Evolutionary conservation across 495 filamentous ascomycete species (phyloP), one percentile per base, ranked within the genome.

Genomic region (Darksidea phi): DNA sequence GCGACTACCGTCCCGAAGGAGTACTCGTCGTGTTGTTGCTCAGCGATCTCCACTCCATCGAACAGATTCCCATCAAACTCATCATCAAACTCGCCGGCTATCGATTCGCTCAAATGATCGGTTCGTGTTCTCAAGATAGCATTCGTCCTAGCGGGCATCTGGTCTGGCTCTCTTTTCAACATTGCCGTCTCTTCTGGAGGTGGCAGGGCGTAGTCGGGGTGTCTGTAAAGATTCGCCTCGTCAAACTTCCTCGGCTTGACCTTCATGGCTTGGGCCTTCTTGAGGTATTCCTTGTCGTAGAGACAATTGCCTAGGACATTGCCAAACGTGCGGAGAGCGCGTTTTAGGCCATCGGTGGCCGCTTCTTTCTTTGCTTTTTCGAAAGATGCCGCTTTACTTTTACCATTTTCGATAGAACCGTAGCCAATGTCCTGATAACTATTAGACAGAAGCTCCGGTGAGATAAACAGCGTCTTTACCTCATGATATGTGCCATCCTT

Each of bases 291-390:
- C 69, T 96, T 97, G 72, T 98, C 94, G 77, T 97, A 96, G 54
- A 98, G 84, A 75, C 94, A 98, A 72, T 97, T 97, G 17, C 94
- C 94, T 57, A 98, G 79, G 13, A 97, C 86, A 69, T 98, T 98
- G 43, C 94, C 94, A 74, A 98, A 98, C 59, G 86, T 96, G 24
- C 92, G 82, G 63, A 98, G 72, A 10, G 95, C 83, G 56, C 94
- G 82, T 74, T 98, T 98, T 62, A 97, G 74, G 0, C 82, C 92
- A 78, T 98, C 94, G 20, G 94, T 97, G 18, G 91, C 95, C 5
- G 89, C 95, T 75, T 97, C 91, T 71, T 98, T 98, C 76, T 97
- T 97, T 1, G 93, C 90, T 72, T 97, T 97, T 72, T 97, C 93
- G 67, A 96, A 97, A 1, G 91, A 93, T 6, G 88, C 84, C 0